These are phyloP conservation scores for Nicotiana tabacum DNA, from an alignment of 257 asterid genomes.

Conservation along the genomic window DNA sequence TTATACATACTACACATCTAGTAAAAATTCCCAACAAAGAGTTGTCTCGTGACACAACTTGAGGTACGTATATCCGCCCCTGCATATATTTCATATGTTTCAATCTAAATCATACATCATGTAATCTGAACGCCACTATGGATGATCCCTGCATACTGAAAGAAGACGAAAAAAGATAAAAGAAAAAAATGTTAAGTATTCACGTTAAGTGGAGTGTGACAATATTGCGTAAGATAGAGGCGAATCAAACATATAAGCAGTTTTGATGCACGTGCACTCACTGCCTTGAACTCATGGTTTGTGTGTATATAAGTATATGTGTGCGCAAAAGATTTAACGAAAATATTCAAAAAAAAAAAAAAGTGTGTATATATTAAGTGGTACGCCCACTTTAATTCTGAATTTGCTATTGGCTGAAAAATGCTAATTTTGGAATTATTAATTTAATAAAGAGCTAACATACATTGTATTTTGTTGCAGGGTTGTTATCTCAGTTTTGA, in stretches of 20 bases:
- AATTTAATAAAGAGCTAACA: not conserved
- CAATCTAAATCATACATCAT: no score
- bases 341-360: not conserved
- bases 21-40: no score
- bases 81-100: not conserved
- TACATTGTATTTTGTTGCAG: not conserved
- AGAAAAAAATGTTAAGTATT: no score
- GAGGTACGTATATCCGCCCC: no score
- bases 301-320: not conserved
- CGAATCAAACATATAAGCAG: not conserved
- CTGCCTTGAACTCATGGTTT: not conserved
- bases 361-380: not conserved
- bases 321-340: not conserved
- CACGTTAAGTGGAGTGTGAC: not conserved
- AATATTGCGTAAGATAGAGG: not conserved
- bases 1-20: no score
- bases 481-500: constrained; percentile 3
- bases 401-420: not conserved
- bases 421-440: not conserved
- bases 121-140: no score
- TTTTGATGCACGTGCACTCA: not conserved
- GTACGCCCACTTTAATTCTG: not conserved
- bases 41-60: no score
- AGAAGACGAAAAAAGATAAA: no score
- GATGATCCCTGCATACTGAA: no score